phyloP scores from a whole-genome alignment of 2,329 filamentous ascomycete species.

The Arachnomyces sp. region DNA sequence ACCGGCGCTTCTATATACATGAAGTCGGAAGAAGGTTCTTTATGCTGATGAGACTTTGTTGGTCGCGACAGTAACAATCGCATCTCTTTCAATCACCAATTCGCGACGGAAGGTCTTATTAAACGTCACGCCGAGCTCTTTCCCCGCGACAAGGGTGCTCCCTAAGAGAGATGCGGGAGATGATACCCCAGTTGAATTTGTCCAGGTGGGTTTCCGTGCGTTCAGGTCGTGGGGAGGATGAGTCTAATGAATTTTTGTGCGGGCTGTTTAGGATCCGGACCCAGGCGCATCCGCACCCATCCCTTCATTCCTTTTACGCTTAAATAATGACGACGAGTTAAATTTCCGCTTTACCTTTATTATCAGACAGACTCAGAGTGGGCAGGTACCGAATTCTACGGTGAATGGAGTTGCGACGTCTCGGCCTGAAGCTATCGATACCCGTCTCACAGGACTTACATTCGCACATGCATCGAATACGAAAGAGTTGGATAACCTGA shows the following conservation, averaged over 20 bases:
- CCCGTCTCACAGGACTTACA: slow-evolving; percentile 77
- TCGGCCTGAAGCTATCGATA: slow-evolving; percentile 51
- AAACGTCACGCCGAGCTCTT: slow-evolving; percentile 74
- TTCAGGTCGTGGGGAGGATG: neutral
- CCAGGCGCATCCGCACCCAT: slow-evolving; percentile 32
- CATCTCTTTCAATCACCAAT: slow-evolving; percentile 73
- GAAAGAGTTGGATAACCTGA: slow-evolving; percentile 83
- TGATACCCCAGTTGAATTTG: slow-evolving; percentile 71
- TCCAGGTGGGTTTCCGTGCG: slow-evolving; percentile 58
- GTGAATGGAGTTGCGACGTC: slow-evolving; percentile 45
- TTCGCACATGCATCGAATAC: slow-evolving; percentile 81
- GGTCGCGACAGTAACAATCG: slow-evolving; percentile 64
- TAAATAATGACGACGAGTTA: slow-evolving; percentile 85
- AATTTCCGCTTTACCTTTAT: slow-evolving; percentile 89
- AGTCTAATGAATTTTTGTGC: slow-evolving; percentile 5
- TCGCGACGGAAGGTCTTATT: slow-evolving; percentile 68
- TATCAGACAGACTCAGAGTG: slow-evolving; percentile 49
- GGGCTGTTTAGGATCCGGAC: slow-evolving; percentile 65
- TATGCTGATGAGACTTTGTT: slow-evolving; percentile 9
- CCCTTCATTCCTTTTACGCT: slow-evolving; percentile 74
- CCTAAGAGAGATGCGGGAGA: slow-evolving; percentile 67
- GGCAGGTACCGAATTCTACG: slow-evolving; percentile 43
- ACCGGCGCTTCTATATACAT: slow-evolving; percentile 10
- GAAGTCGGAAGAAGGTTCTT: slow-evolving; percentile 2
- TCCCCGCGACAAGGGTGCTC: slow-evolving; percentile 69